Evolutionary conservation across 768 basidiomycete species (phyloP), one percentile per base, ranked within the genome.

Genomic region (Pleurotus pulmonarius): DNA sequence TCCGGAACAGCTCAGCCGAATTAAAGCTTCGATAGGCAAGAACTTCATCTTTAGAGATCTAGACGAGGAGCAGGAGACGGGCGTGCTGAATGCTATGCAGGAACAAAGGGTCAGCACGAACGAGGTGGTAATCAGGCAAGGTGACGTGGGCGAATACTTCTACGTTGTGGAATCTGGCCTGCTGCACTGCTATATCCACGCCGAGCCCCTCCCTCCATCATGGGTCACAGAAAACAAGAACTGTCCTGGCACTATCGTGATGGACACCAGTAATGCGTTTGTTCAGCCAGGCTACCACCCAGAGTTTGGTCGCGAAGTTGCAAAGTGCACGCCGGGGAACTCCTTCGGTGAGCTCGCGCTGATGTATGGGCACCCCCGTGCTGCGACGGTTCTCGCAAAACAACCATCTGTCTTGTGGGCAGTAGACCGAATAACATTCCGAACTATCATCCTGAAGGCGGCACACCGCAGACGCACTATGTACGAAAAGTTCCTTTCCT

Each of bases 361-460:
- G 62, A 98, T 99, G 96, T 96, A 99, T 73, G 94, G 93, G 34
- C 94, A 96, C 62, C 92, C 92, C 40, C 91, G 97, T 29, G 93
- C 94, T 16, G 97, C 97, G 13, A 94, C 93, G 6, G 95, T 98
- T 44, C 74, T 97, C 38, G 86, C 96, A 8, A 83, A 89, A 45
- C 86, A 91, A 56, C 75, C 83, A 1, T 91, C 86, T 22, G 93
- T 88, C 7, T 78, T 98, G 24, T 99, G 97, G 97, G 88, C 90
- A 8, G 79, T 99, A 61, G 97, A 99, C 74, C 89, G 97, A 56
- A 94, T 95, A 64, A 98, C 95, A 3, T 99, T 98, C 87, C 86
- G 97, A 46, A 97, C 94, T 5, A 98, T 99, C 73, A 90, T 99
- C 53, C 81, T 98, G 59, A 94, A 94, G 70, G 87, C 92, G 52